Base-by-base conservation (phyloP, 768 basidiomycete species). In the Roridomyces roridus region DNA sequence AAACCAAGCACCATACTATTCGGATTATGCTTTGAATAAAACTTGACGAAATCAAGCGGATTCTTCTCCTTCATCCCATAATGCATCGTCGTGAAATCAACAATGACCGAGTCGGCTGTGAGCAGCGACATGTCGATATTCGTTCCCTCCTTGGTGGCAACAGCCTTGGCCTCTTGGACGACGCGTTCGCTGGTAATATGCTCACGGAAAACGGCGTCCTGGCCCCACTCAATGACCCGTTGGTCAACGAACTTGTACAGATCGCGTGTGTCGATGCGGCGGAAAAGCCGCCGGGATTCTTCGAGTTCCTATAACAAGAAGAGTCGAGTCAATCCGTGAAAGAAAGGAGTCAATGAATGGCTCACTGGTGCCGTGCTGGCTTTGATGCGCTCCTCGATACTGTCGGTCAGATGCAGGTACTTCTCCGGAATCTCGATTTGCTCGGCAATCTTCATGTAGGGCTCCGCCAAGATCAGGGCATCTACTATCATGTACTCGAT, bases 401-500 rank as follows among this genome's bases (percentile, higher is more conserved):
- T 71, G 59, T 94, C 92, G 0, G 88, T 92, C 3, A 94, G 76
- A 55, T 80, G 74, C 4, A 92, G 63, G 52, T 83, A 93, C 49
- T 78, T 74, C 49, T 82, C 74, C 0, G 91, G 86, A 17, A 89
- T 68, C 23, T 78, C 68, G 15, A 92, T 79, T 5, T 74, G 72
- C 1, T 77, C 68, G 0, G 88, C 84, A 43, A 94, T 80, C 40
- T 85, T 77, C 67, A 93, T 68, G 55, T 80, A 54, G 0, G 85
- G 80, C 34, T 94, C 89, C 0, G 92, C 92, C 0, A 74, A 72
- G 1, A 87, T 71, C 4, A 94, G 77, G 0, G 81, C 89, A 62
- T 94, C 92, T 12, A 91, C 78, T n/a, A 94, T 75, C 92, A 94
- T 94, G 65, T 87, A 83, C 68, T 92, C 92, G 46, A 93, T 87